phyloP scores from a whole-genome alignment of 176 grass and related monocot genomes.

The barley (Hordeum vulgare) region DNA sequence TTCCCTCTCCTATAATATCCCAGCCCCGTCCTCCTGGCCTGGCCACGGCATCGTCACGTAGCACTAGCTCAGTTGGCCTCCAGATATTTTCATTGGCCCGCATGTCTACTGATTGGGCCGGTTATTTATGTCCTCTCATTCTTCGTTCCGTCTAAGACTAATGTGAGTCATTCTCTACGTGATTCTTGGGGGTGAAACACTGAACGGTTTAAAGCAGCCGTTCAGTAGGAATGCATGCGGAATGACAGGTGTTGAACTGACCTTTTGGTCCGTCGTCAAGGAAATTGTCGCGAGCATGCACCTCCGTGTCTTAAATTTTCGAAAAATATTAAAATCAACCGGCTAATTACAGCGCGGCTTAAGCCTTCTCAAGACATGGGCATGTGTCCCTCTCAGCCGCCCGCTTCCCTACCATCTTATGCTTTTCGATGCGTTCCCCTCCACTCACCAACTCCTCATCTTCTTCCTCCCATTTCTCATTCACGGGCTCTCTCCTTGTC shows the following conservation, averaged over 20 bases:
- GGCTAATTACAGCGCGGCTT: no score
- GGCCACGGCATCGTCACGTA: neutral
- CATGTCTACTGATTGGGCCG: neutral
- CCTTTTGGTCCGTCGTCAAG: neutral
- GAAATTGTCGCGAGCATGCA: conserved; percentile 10
- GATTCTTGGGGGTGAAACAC: neutral
- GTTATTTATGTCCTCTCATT: neutral
- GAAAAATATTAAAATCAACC: no score
- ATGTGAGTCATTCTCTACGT: neutral
- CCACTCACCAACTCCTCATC: no score
- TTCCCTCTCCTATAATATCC: neutral
- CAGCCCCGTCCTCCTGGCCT: conserved; percentile 8
- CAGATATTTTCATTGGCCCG: neutral
- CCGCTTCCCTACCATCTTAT: no score
- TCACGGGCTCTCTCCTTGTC: no score
- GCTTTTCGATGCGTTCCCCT: no score
- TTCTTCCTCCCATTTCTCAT: no score
- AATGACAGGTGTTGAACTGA: conserved; percentile 18
- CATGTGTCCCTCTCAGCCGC: no score
- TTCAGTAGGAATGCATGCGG: neutral
- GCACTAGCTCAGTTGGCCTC: neutral
- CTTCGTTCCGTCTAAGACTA: neutral
- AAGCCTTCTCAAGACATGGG: no score
- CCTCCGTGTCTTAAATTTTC: neutral
- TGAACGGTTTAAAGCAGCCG: conserved; percentile 1